phyloP scores from a whole-genome alignment of 1,139 yeast genomes.

The Debaryomyces robertsiae region DNA sequence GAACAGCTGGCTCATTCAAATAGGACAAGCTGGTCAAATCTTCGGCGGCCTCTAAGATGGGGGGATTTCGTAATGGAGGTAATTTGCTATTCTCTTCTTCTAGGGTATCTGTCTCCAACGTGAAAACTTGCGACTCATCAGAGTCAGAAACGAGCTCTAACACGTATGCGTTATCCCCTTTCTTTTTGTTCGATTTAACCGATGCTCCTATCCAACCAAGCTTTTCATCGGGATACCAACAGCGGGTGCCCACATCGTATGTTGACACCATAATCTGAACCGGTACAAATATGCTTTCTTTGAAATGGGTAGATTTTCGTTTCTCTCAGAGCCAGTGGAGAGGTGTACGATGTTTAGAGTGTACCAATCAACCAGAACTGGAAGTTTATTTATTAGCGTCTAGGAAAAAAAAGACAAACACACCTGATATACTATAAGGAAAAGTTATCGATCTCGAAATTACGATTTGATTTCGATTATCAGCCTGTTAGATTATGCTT shows the following conservation, averaged over 20 bases:
- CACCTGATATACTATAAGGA: neutral
- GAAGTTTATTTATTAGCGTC: conserved; percentile 4
- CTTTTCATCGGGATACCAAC: conserved; percentile 92
- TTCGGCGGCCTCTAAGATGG: conserved; percentile 89
- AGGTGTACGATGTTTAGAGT: conserved; percentile 4
- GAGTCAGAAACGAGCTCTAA: conserved; percentile 65
- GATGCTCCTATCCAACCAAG: conserved; percentile 93
- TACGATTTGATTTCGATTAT: conserved; percentile 2
- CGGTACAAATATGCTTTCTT: neutral
- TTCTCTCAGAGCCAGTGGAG: neutral
- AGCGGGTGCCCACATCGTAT: conserved; percentile 51
- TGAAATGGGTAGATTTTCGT: neutral
- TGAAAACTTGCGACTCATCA: conserved; percentile 51
- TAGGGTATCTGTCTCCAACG: conserved; percentile 54
- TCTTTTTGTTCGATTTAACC: conserved; percentile 56
- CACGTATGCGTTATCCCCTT: conserved; percentile 54
- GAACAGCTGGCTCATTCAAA: conserved; percentile 93
- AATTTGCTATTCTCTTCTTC: conserved; percentile 55
- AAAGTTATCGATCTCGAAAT: conserved; percentile 1
- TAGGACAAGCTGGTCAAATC: conserved; percentile 91
- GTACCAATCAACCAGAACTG: conserved; percentile 4
- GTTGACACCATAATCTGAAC: conserved; percentile 26
- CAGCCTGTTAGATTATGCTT: conserved; percentile 1
- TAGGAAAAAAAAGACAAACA: conserved; percentile 8
- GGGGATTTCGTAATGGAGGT: conserved; percentile 91